Conservation (phyloP, 2,329 filamentous ascomycete species). For the Chrysoporthe deuterocubensis region DNA sequence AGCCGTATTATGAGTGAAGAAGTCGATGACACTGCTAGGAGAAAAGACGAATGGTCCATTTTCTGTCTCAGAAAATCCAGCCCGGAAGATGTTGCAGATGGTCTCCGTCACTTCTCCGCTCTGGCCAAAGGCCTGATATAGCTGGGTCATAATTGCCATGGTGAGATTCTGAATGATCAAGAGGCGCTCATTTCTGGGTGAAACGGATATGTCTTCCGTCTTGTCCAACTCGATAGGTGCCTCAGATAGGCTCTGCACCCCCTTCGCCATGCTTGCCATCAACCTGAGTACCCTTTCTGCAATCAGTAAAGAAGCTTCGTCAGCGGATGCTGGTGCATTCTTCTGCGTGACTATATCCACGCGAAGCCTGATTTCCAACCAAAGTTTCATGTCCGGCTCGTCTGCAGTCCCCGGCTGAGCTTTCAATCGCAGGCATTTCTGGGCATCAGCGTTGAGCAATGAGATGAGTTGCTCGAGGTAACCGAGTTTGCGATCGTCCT, state of each 20-base stretch:
- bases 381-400: slow-evolving; percentile 29
- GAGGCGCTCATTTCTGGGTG: slow-evolving; percentile 33
- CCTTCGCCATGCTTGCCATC: slow-evolving; percentile 71
- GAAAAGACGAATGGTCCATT: slow-evolving; percentile 80
- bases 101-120: slow-evolving; percentile 73
- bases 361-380: slow-evolving; percentile 26
- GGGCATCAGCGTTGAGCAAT: slow-evolving; percentile 67
- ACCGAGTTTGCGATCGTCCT: slow-evolving; percentile 56
- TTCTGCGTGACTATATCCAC: slow-evolving; percentile 20
- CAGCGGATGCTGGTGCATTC: slow-evolving; percentile 33
- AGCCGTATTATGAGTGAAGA: slow-evolving; percentile 63
- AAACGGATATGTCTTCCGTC: slow-evolving; percentile 31
- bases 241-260: slow-evolving; percentile 71
- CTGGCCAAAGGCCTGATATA: slow-evolving; percentile 56
- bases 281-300: slow-evolving; percentile 65
- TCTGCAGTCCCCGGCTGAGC: slow-evolving; percentile 35
- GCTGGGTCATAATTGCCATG: slow-evolving; percentile 50
- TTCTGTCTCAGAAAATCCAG: slow-evolving; percentile 75
- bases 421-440: slow-evolving; percentile 45
- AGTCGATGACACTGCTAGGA: slow-evolving; percentile 66
- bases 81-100: slow-evolving; percentile 71
- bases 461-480: slow-evolving; percentile 62
- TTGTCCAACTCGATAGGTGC: slow-evolving; percentile 69
- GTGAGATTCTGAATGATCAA: slow-evolving; percentile 50
- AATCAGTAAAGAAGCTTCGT: slow-evolving; percentile 54